Percentiles rank a stretch among this genome's conserved stretches.
These are phyloP conservation scores for Tilletia indica DNA, from an alignment of 1,284 basidiomycete genomes.

Conservation along the genomic window DNA sequence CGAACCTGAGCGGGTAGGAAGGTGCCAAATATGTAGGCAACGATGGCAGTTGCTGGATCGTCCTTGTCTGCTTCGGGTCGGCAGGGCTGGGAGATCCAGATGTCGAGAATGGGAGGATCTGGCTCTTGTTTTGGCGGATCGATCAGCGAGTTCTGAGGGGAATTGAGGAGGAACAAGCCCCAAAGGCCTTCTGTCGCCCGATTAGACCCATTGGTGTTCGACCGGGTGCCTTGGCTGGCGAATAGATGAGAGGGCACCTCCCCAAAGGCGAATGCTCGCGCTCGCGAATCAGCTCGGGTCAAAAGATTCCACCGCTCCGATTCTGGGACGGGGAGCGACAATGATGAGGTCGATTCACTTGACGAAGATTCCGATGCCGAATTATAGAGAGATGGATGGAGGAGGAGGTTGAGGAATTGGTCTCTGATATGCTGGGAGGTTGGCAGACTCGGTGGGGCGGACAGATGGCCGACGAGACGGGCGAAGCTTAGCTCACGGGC, in stretches of 20 bases:
- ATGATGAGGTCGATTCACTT: too few species aligned
- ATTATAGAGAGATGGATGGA: neutral
- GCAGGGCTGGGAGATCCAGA: neutral
- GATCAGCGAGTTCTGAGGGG: neutral
- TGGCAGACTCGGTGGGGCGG: neutral
- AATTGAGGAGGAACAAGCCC: neutral
- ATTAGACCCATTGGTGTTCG: too few species aligned
- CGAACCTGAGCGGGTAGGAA: neutral
- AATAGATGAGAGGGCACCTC: neutral
- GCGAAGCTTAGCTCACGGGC: too few species aligned
- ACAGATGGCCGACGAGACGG: too few species aligned
- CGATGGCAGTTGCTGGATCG: neutral
- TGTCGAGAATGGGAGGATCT: neutral
- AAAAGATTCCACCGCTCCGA: neutral
- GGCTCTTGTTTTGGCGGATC: neutral
- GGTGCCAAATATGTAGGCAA: neutral
- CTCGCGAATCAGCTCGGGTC: neutral
- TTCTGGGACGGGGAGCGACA: neutral
- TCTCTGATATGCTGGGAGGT: neutral
- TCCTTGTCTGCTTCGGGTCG: neutral
- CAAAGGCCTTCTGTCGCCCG: neutral
- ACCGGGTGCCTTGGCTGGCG: neutral
- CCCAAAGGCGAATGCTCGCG: neutral
- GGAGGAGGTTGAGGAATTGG: neutral
- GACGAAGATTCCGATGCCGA: neutral